Conservation (phyloP, 2,329 filamentous ascomycete species). For the Fusarium continuum region DNA sequence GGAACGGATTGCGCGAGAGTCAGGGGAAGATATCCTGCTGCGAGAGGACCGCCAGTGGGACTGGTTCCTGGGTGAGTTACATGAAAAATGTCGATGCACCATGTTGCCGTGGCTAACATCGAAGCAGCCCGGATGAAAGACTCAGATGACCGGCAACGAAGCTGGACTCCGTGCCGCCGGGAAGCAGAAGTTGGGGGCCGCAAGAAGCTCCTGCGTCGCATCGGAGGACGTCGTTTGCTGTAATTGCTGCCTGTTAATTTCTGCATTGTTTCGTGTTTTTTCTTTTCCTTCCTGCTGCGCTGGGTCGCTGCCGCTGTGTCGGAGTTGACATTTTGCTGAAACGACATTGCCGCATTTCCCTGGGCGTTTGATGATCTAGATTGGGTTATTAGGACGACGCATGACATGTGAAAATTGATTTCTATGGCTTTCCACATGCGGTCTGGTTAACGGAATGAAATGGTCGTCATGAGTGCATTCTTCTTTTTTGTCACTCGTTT, state of each 20-base stretch:
- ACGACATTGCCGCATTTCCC: slow-evolving; percentile 43
- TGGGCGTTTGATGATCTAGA: slow-evolving; percentile 42
- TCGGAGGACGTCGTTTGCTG: slow-evolving; percentile 47
- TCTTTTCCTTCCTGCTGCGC: slow-evolving; percentile 19
- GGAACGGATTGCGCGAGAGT: slow-evolving; percentile 67
- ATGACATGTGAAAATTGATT: slow-evolving; percentile 11
- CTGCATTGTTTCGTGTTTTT: not conserved
- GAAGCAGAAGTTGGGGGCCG: slow-evolving; percentile 45
- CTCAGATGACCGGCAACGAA: slow-evolving; percentile 60
- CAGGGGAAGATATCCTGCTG: slow-evolving; percentile 62
- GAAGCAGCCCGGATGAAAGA: slow-evolving; percentile 59
- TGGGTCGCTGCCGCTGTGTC: slow-evolving; percentile 35
- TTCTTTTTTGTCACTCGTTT: slow-evolving; percentile 34
- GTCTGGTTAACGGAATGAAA: slow-evolving; percentile 15
- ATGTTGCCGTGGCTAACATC: slow-evolving; percentile 19
- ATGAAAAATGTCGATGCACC: not conserved
- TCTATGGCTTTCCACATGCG: slow-evolving; percentile 21
- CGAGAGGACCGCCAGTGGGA: slow-evolving; percentile 69
- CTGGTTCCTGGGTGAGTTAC: slow-evolving; percentile 64
- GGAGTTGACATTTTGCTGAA: slow-evolving; percentile 30
- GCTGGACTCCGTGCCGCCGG: slow-evolving; percentile 56
- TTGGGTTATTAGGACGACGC: slow-evolving; percentile 27
- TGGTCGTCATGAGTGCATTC: slow-evolving; percentile 8
- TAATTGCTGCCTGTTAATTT: slow-evolving; percentile 20
- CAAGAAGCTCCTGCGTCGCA: slow-evolving; percentile 53